phyloP scores from a whole-genome alignment of 164 flowering plant genomes.

The Amborella trichopoda region DNA sequence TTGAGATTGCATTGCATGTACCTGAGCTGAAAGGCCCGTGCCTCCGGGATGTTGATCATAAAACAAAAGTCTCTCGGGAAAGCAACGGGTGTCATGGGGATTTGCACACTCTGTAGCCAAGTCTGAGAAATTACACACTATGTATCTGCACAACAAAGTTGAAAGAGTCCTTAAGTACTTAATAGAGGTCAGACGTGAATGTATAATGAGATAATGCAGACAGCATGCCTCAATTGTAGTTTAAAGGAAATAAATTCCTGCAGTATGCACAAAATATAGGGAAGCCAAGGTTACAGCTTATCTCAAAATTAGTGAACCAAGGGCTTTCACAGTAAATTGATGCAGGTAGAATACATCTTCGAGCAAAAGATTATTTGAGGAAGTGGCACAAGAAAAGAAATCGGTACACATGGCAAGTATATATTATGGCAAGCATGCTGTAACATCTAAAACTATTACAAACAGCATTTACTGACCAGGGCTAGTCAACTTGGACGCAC shows the following conservation, averaged over 20 bases:
- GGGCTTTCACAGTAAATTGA: too few relatives aligned
- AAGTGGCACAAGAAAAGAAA: too few relatives aligned
- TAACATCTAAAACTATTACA: too few relatives aligned
- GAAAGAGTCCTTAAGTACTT: neutral
- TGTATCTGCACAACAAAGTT: conserved; percentile 30
- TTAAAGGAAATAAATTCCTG: neutral
- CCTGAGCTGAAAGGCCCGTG: conserved; percentile 72
- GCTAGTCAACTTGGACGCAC: too few relatives aligned
- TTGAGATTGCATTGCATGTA: conserved; percentile 9
- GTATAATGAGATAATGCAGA: neutral
- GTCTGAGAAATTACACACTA: conserved; percentile 71
- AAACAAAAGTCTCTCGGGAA: conserved; percentile 72
- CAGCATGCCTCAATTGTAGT: neutral
- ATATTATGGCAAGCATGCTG: too few relatives aligned
- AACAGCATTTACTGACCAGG: too few relatives aligned
- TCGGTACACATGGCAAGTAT: too few relatives aligned
- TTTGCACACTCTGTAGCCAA: conserved; percentile 86
- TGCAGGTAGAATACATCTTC: too few relatives aligned
- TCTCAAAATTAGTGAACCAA: too few relatives aligned
- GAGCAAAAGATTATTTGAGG: too few relatives aligned
- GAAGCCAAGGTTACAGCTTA: neutral
- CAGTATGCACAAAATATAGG: neutral
- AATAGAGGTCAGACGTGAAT: neutral
- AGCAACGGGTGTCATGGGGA: conserved; percentile 63
- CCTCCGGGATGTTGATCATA: conserved; percentile 97